Base-by-base conservation (phyloP, 2,329 filamentous ascomycete species). In the Aspergillus ibericus region DNA sequence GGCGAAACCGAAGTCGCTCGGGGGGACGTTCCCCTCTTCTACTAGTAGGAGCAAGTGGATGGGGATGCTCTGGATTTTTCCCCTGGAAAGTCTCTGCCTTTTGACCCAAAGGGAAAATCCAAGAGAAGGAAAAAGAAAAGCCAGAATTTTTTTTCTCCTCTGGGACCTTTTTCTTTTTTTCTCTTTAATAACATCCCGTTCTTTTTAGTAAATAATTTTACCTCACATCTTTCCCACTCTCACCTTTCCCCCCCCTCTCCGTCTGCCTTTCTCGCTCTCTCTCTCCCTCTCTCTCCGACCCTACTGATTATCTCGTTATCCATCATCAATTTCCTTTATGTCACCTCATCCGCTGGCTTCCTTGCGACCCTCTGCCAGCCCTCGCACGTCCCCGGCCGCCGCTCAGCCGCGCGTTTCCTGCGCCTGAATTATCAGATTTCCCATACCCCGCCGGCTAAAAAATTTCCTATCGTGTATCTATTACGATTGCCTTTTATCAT, bases 141-240 rank as follows among this genome's bases (percentile, higher is more conserved):
- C 53, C 58, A 61, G 59, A 62, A 59, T 51, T 56, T 59, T 59
- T 56, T 50, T 60, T 59, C 59, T 59, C 36, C 42, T 60, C 36
- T 50, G 50, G 18, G 38, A 42, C 38, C 36, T 42, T 59, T 51
- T 46, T 16, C 42, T 36, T 44, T 53, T 36, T 36, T 46, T 51
- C 61, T 27, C 50, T 58, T 57, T 63, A 65, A 65, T 63, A 65
- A 66, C 63, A 66, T 64, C 66, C 62, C 61, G 66, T 70, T 71
- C 67, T 63, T 66, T 67, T 77, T 77, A 75, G 70, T 71, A 70
- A 76, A 76, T 74, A 65, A 66, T 67, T 75, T 77, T 75, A 77
- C 73, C 71, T 73, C 73, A 72, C 68, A 67, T 63, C 68, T 71
- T 71, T 61, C 60, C 61, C 53, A 55, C 56, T 55, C 57, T 36